Evolutionary conservation across 73 alveolate genomes (phyloP), one percentile per base, ranked within the genome.

Genomic region (Effrenium voratum): DNA sequence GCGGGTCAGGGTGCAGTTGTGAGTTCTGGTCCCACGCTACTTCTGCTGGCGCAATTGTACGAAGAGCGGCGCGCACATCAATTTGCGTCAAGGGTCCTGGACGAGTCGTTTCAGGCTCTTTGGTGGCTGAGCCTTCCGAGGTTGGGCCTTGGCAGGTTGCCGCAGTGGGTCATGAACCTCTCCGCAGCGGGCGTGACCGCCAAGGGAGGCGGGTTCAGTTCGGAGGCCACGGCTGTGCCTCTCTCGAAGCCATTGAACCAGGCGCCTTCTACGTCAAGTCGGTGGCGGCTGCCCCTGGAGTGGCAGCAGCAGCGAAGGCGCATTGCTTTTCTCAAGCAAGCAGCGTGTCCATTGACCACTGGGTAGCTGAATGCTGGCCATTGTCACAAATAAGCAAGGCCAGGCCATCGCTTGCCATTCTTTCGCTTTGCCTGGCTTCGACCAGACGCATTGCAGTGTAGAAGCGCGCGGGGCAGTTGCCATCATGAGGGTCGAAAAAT

Each of bases 261-360:
- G 93, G 93, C 30, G 72, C 52, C 15, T 36, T 84, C 79, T 84
- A 84, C 66, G 22, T 84, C 55, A 84, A 84, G 77, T 22, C 45
- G 41, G 55, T 84, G 52, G 66, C 79, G 55, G 36, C 93, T 24
- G 93, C 93, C 8, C 93, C 93, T 26, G 75, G 77, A 30, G 93
- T 84, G 30, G 55, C 72, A 38, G 93, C 93, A 24, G 93, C 77
- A 26, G 93, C 93, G 43, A 84, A 84, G 93, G 93, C 77, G 49
- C n/a, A n/a, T n/a, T n/a, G n/a, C n/a, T n/a, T n/a, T n/a, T n/a
- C n/a, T n/a, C n/a, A n/a, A n/a, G n/a, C n/a, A n/a, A n/a, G n/a
- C n/a, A n/a, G n/a, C n/a, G n/a, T n/a, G n/a, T n/a, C n/a, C n/a
- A n/a, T n/a, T n/a, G n/a, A n/a, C n/a, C n/a, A n/a, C n/a, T n/a